Conservation (phyloP, 495 filamentous ascomycete species). For the Lophiotrema nucula region DNA sequence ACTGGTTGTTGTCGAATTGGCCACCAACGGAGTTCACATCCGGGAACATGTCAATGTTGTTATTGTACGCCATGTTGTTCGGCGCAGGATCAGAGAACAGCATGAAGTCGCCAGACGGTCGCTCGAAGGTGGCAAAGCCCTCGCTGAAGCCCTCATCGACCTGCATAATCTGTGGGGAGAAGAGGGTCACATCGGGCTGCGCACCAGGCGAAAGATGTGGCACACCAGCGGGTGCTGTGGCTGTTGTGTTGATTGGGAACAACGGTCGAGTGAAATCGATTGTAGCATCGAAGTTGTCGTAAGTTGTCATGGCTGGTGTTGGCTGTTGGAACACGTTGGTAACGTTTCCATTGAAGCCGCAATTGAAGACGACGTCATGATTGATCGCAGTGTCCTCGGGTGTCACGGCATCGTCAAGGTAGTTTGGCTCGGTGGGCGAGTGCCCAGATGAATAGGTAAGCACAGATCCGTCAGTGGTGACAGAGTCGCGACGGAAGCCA, state of each 20-base stretch:
- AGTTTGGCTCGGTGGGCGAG: conserved; percentile 31
- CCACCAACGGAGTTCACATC: conserved; percentile 28
- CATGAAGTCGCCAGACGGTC: conserved; percentile 26
- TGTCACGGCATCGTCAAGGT: conserved; percentile 36
- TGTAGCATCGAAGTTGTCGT: conserved; percentile 13
- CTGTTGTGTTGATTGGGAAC: conserved; percentile 16
- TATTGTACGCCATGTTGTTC: not conserved
- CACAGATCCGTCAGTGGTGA: conserved; percentile 27
- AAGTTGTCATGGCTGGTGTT: conserved; percentile 31
- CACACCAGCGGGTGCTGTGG: not conserved
- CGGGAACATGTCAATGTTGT: conserved; percentile 25
- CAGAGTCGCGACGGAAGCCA: conserved; percentile 28
- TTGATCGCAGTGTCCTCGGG: conserved; percentile 35
- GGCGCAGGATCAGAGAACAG: conserved; percentile 18
- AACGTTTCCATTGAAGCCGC: conserved; percentile 20
- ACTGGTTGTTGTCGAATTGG: conserved; percentile 27
- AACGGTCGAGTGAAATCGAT: not conserved
- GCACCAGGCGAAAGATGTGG: conserved; percentile 31
- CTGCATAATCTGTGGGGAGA: conserved; percentile 31
- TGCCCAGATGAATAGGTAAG: conserved; percentile 32
- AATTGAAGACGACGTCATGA: conserved; percentile 34
- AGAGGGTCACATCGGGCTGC: conserved; percentile 31
- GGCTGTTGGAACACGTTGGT: conserved; percentile 31
- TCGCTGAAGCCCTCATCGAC: conserved; percentile 33
- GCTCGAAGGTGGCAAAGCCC: conserved; percentile 8